These are phyloP conservation scores for Fonsecaea monophora DNA, from an alignment of 2,329 filamentous ascomycete genomes.

Conservation along the genomic window DNA sequence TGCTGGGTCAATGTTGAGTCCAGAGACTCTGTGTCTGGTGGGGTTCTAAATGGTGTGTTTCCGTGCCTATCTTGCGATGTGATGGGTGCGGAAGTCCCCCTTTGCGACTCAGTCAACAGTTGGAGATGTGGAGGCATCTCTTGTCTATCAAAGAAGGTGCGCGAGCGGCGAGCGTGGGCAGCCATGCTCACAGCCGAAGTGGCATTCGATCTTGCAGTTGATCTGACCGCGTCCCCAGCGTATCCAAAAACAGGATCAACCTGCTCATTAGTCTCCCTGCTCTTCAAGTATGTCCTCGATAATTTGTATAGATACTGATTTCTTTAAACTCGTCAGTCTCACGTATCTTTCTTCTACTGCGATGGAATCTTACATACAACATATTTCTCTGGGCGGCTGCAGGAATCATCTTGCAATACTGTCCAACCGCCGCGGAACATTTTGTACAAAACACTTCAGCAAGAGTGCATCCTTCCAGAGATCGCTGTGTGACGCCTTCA, in stretches of 20 bases:
- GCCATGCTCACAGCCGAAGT: conserved; percentile 19
- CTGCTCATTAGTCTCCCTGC: conserved; percentile 26
- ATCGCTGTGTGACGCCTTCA: conserved; percentile 29
- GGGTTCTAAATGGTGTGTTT: not conserved
- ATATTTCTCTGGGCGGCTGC: conserved; percentile 29
- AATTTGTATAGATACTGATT: conserved; percentile 39
- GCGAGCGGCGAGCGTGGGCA: conserved; percentile 19
- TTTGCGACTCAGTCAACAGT: conserved; percentile 10
- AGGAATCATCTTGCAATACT: conserved; percentile 37
- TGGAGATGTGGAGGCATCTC: conserved; percentile 19
- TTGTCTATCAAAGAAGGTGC: conserved; percentile 21
- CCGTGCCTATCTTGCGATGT: conserved; percentile 2
- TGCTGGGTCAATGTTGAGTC: conserved; percentile 3
- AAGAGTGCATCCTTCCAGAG: conserved; percentile 37
- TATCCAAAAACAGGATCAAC: conserved; percentile 34
- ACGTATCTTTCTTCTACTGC: not conserved
- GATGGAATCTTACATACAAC: conserved; percentile 24
- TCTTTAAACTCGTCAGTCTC: conserved; percentile 14
- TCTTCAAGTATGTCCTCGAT: conserved; percentile 37
- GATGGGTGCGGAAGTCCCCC: conserved; percentile 5
- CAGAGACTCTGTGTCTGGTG: not conserved
- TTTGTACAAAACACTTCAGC: conserved; percentile 39
- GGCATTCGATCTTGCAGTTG: conserved; percentile 20
- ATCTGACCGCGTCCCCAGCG: conserved; percentile 15
- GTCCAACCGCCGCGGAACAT: conserved; percentile 36